Evolutionary conservation across 1,284 basidiomycete species (phyloP).

Genomic region (Grifola frondosa): DNA sequence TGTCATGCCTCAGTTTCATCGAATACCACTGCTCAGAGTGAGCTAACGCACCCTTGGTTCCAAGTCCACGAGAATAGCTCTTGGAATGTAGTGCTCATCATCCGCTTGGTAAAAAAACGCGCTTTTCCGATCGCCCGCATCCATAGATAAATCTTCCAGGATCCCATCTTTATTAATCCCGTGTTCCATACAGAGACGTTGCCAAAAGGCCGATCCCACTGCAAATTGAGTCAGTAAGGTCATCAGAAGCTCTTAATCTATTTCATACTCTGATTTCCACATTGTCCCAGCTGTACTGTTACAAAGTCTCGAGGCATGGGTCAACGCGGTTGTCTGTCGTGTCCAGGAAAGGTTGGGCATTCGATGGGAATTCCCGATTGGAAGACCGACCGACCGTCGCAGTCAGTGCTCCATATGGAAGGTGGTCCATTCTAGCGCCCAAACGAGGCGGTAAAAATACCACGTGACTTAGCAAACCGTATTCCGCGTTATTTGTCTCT

Average conservation of each 20-base stretch:
- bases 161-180: conserved; percentile 93
- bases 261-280: conserved; percentile 90
- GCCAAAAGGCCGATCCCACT: conserved; percentile 95
- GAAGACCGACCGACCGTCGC: too few relatives aligned
- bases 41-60: conserved; percentile 81
- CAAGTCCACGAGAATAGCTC: conserved; percentile 96
- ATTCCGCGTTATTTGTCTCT: conserved; percentile 6
- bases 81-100: conserved; percentile 98
- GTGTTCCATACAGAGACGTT: conserved; percentile 93
- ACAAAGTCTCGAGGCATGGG: conserved; percentile 85
- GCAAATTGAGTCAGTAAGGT: conserved; percentile 17
- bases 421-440: too few relatives aligned
- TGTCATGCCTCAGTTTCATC: neutral
- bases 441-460: conserved; percentile 5
- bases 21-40: conserved; percentile 1
- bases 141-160: conserved; percentile 92
- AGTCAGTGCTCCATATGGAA: too few relatives aligned
- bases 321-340: conserved; percentile 18
- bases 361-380: too few relatives aligned
- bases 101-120: conserved; percentile 99
- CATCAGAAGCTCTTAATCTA: conserved; percentile 16
- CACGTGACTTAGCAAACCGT: conserved; percentile 10
- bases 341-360: too few relatives aligned
- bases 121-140: conserved; percentile 95
- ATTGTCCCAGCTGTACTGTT: conserved; percentile 90